These are phyloP conservation scores for Akebia trifoliata DNA, from an alignment of 164 flowering plant species.

Conservation along the genomic window DNA sequence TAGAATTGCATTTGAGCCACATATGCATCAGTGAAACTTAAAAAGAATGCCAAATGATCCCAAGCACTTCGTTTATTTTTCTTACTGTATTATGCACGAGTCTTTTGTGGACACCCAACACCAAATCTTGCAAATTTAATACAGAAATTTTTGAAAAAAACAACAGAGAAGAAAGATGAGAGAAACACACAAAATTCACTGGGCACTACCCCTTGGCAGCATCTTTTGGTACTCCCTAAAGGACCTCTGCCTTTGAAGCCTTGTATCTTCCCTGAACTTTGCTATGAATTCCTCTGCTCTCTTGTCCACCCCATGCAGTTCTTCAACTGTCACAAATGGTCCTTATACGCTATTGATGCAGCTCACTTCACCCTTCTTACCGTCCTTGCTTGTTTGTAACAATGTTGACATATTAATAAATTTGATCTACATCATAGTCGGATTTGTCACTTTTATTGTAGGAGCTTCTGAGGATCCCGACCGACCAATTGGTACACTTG, in stretches of 20 bases:
- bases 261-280: slow-evolving; percentile 55
- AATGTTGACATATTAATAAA: neutral
- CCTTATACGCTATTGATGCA: slow-evolving; percentile 30
- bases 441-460: neutral
- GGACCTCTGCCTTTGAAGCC: slow-evolving; percentile 27
- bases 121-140: no score
- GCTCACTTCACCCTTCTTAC: neutral
- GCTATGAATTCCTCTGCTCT: slow-evolving; percentile 72
- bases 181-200: neutral
- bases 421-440: neutral
- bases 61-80: no score
- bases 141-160: no score
- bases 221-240: slow-evolving; percentile 29
- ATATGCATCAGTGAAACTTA: no score
- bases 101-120: no score
- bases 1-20: no score
- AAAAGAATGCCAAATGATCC: no score
- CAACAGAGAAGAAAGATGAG: neutral
- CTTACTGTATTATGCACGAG: no score
- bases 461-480: neutral
- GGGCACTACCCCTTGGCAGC: slow-evolving; percentile 19
- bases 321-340: slow-evolving; percentile 29
- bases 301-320: slow-evolving; percentile 46
- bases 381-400: neutral
- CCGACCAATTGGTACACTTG: neutral